Evolutionary conservation across 768 basidiomycete genomes (phyloP), one percentile per base, ranked within the genome.

Genomic region (Sporobolomyces roseus): DNA sequence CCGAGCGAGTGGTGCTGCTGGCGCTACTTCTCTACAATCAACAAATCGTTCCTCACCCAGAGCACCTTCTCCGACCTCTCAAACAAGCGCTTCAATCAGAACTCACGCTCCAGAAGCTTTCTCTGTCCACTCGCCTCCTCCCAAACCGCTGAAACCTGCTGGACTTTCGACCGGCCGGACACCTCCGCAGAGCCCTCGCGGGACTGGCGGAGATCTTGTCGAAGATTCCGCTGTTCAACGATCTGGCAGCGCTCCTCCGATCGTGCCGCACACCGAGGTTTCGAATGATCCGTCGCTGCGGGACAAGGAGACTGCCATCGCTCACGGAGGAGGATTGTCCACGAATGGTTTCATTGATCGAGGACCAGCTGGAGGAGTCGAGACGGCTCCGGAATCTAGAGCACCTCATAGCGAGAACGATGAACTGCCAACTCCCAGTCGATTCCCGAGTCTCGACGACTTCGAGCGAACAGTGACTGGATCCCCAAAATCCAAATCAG

Each of bases 401-500:
- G 9, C n/a, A 9, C 55, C 45, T 2, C 25, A 27, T n/a, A 41
- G 41, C 10, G 48, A 41, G 4, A 9, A 16, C 4, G 19, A 23
- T 19, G 59, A 53, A 29, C 27, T 53, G 4, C 35, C 53, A 1
- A 58, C 48, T 0, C 48, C 70, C 17, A 21, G 53, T 16, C 21
- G 46, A n/a, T 72, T 72, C 38, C 71, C 71, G 7, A 65, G 63
- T 36, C 35, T 72, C 43, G 67, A 68, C 51, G 71, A 72, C 35
- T 58, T 72, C 16, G 71, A 72, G 30, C 29, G 33, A 21, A 17
- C 5, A 10, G 50, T 69, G 27, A 38, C 45, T 8, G 38, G 38
- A 9, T 61, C 43, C 17, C 33, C 25, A 3, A 35, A 27, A 23
- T 17, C 8, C 36, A 14, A 38, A 27, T 4, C 32, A 36, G n/a